Evolutionary conservation across 345 rosid genomes (phyloP), one percentile per base, ranked within the genome.

Genomic region (Euphorbia tirucalli): DNA sequence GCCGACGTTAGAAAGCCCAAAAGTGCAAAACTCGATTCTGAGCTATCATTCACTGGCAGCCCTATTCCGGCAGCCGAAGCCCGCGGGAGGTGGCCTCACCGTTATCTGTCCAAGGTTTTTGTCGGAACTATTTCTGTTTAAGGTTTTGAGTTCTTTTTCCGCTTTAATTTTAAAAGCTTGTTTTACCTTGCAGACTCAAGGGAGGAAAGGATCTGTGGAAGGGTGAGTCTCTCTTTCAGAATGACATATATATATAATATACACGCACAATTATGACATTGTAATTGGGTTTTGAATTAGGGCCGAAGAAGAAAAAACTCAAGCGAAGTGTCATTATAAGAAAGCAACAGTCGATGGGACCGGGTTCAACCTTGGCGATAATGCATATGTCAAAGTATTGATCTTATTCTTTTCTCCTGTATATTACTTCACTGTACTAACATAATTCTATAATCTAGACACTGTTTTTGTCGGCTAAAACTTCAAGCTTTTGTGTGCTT

Each of bases 371-470:
- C 73, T 80, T 8, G 79, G 71, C 0, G 86, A 80, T 15, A 66
- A 76, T 76, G 81, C 80, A 1, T 78, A 74, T 50, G 78, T 85
- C 46, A 57, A 70, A 37, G 88, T 82, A 76, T 6, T 14, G 13
- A 22, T 5, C n/a, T 59, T 25, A 15, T 65, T 10, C n/a, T 0
- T 61, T 11, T 41, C 5, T 6, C 9, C 5, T 41, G 5, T 41
- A 11, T 41, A 11, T 2, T 32, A 32, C 5, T 32, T 5, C 37
- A 32, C 5, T 32, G 37, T n/a, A n/a, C n/a, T n/a, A n/a, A n/a
- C n/a, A n/a, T n/a, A n/a, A n/a, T n/a, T n/a, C n/a, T n/a, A n/a
- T n/a, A n/a, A n/a, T n/a, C 37, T 32, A 32, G 2, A 32, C 3
- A 37, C 8, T 37, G 41, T 37, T 37, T 37, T 37, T 3, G 41